Base-by-base conservation (phyloP, 129 eudicot species). In the Calendula officinalis region DNA sequence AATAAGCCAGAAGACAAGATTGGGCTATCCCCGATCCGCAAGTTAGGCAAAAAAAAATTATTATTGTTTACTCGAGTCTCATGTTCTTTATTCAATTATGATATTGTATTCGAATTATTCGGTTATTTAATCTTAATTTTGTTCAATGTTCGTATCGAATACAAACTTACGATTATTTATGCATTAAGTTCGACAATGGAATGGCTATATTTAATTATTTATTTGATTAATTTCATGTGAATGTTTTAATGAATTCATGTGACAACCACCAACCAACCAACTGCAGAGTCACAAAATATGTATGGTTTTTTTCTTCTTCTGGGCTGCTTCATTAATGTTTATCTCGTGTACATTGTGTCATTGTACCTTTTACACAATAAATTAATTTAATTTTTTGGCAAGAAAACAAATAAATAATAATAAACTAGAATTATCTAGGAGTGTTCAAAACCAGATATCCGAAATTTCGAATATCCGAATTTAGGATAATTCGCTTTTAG, bases 61-160 rank as follows among this genome's bases (percentile, higher is more conserved):
- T 68, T 44, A 59, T 58, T 59, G 46, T 66, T 27, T 17, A 50
- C 56, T 56, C 49, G 17, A 56, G 58, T 57, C 56, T 57, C 66
- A 61, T 46, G 38, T 69, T 69, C 66, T 69, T 69, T 69, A 57
- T 68, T 58, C 49, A 41, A 4, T 69, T 69, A 57, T 69, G 17
- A 57, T 48, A 69, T 69, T 69, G 66, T 57, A 44, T 58, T 68
- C 38, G 45, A 44, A 8, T 52, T 16, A 22, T 22, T 22, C 30
- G 30, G 30, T 22, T 22, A 22, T 22, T 22, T 22, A 22, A 22
- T 22, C 30, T 22, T 22, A 22, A 22, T 22, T 22, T 22, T 22
- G 30, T 22, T 22, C 30, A 22, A 22, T 22, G 30, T 22, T 22
- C 30, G 30, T 22, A 22, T 22, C 30, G 30, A 22, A 22, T 22